Conservation (phyloP, 352 stramenopile species). For the Globisporangium echinulatum region DNA sequence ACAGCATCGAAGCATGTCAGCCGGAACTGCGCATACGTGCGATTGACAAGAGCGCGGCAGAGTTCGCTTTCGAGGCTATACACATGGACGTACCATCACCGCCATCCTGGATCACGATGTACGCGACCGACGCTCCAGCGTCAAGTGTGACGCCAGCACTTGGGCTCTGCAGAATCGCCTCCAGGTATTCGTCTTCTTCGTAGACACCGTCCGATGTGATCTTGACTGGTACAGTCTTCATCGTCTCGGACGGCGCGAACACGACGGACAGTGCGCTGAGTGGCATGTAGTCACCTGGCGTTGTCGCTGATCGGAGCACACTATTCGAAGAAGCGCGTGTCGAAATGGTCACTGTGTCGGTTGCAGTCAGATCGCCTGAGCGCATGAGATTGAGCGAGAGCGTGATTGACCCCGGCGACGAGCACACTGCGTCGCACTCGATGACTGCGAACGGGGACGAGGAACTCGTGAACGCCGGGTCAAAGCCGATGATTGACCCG, state of each 20-base stretch:
- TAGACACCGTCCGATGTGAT: slow-evolving; percentile 44
- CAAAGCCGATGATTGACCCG: slow-evolving; percentile 27
- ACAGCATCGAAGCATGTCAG: not conserved
- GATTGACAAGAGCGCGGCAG: too few relatives aligned
- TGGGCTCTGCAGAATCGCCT: slow-evolving; percentile 23
- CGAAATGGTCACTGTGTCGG: slow-evolving; percentile 30
- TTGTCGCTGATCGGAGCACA: slow-evolving; percentile 12
- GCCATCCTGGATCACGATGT: slow-evolving; percentile 29
- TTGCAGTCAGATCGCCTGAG: slow-evolving; percentile 17
- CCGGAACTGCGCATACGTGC: not conserved
- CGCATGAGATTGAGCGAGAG: slow-evolving; percentile 30
- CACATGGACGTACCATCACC: slow-evolving; percentile 26
- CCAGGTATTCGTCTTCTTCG: slow-evolving; percentile 37
- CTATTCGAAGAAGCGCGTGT: slow-evolving; percentile 16
- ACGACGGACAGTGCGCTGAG: slow-evolving; percentile 17
- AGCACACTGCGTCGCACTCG: slow-evolving; percentile 32
- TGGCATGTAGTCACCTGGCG: slow-evolving; percentile 25
- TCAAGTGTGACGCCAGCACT: slow-evolving; percentile 18
- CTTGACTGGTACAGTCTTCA: slow-evolving; percentile 23
- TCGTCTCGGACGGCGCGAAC: slow-evolving; percentile 23
- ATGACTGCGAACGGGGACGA: slow-evolving; percentile 18
- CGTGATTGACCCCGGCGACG: slow-evolving; percentile 23
- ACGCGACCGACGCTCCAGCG: slow-evolving; percentile 15
- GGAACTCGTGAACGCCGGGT: slow-evolving; percentile 20
- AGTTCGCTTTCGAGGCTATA: too few relatives aligned